Conservation (phyloP, 2,329 filamentous ascomycete species). For the Aureobasidium pullulans region DNA sequence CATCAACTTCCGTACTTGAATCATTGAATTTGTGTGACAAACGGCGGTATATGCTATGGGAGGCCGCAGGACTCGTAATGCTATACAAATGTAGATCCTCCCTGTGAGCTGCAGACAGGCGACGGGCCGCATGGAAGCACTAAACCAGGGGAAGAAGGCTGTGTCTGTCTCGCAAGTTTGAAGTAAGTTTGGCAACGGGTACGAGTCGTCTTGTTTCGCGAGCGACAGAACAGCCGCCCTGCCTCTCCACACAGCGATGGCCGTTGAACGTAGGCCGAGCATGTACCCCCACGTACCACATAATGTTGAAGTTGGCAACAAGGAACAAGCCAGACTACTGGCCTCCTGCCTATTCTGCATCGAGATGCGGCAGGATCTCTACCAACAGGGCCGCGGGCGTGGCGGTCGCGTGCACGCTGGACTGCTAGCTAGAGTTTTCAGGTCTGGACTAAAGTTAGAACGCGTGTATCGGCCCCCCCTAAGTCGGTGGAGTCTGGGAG, state of each 20-base stretch:
- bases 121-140: not conserved
- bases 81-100: not conserved
- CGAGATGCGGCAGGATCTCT: not conserved
- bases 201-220: not conserved
- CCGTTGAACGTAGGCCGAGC: conserved; percentile 5
- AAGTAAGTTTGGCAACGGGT: conserved; percentile 8
- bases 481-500: not conserved
- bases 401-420: not conserved
- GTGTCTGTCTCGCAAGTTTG: not conserved
- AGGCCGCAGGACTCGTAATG: not conserved
- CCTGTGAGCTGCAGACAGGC: not conserved
- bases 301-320: not conserved
- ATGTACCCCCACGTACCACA: not conserved
- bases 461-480: not conserved
- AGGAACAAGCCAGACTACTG: not conserved
- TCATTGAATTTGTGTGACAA: not conserved
- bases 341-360: not conserved
- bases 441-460: not conserved
- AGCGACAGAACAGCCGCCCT: not conserved
- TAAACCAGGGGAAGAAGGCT: conserved; percentile 8
- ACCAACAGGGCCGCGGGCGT: not conserved
- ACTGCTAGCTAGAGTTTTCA: not conserved
- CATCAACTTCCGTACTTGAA: not conserved
- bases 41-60: not conserved
- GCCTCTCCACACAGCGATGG: not conserved